Conservation (phyloP, 352 stramenopile genomes). For the Phytophthora meadii region DNA sequence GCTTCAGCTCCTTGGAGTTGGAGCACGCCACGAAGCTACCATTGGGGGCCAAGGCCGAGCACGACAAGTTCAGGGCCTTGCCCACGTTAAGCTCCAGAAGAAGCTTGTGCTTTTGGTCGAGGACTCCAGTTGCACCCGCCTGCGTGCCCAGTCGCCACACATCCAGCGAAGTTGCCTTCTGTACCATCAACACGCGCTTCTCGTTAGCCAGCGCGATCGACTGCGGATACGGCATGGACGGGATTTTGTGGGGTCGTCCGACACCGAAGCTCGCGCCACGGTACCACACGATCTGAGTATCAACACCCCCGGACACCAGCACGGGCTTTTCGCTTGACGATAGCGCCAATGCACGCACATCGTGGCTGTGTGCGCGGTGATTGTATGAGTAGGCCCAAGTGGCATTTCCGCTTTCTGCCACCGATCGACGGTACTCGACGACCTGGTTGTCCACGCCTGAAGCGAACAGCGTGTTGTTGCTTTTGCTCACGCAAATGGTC, state of each 20-base stretch:
- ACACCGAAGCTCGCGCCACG: constrained; percentile 83
- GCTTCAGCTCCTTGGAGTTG: constrained; percentile 85
- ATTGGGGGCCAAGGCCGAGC: constrained; percentile 84
- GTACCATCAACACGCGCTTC: constrained; percentile 77
- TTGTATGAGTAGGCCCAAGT: constrained; percentile 88
- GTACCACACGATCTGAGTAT: constrained; percentile 95
- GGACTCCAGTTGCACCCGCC: constrained; percentile 30
- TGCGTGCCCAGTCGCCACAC: constrained; percentile 69
- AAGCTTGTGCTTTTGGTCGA: constrained; percentile 67
- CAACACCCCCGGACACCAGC: constrained; percentile 92
- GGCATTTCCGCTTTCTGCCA: constrained; percentile 40
- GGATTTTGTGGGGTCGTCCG: constrained; percentile 87
- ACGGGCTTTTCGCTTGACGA: constrained; percentile 56
- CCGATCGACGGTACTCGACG: constrained; percentile 76
- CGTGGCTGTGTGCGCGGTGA: constrained; percentile 91
- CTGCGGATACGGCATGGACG: constrained; percentile 86
- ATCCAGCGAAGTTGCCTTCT: constrained; percentile 76
- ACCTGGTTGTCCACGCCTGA: constrained; percentile 95
- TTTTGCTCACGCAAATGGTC: constrained; percentile 79
- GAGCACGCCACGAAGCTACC: constrained; percentile 88
- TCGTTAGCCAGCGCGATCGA: constrained; percentile 71
- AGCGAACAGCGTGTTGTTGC: constrained; percentile 92
- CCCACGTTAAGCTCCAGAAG: constrained; percentile 86
- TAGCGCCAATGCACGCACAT: constrained; percentile 89
- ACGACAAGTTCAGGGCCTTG: constrained; percentile 81